Evolutionary conservation across 1,284 basidiomycete genomes (phyloP), one percentile per base, ranked within the genome.

Genomic region (Rhodotorula sp.): DNA sequence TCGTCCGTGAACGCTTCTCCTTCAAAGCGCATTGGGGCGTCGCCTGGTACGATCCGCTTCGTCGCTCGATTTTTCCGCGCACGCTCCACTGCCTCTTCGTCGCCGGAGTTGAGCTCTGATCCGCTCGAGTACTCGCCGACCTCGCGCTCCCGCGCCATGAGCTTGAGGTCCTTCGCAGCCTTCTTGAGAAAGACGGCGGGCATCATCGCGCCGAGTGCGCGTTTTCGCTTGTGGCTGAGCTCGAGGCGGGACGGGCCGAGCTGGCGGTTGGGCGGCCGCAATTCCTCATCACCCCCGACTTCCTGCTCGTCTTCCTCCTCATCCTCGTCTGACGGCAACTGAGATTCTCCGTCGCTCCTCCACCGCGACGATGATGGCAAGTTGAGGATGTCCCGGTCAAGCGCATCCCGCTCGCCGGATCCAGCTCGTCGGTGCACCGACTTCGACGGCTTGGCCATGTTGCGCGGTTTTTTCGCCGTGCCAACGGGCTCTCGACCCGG

Each of bases 181-280:
- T 65, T 68, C 64, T 76, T 77, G 51, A 77, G 68, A 62, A 76
- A 75, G 2, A 71, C 67, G n/a, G 65, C 74, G 13, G 77, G 77
- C 76, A 78, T 75, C 77, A 77, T 78, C 13, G 44, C 40, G 24
- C 68, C 62, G 7, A 76, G 64, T 4, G 70, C 70, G 30, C 63
- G 61, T 31, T 68, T 64, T 16, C 71, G 67, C 52, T 71, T 75
- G 31, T 68, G 63, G 30, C 67, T 65, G 48, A 78, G 70, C 34
- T 59, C 57, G 60, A 68, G 58, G 24, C 69, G 69, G 8, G 65
- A 56, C 0, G 57, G 30, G 31, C 52, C 48, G 34, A 57, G 55
- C 20, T 37, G 34, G 18, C 40, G 40, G 40, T 24, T 26, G 16
- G 54, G 28, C 16, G 52, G 31, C 31, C 46, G 64, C 31, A 44